Base-by-base conservation (phyloP, 495 filamentous ascomycete genomes). In the Bathelium albidoporum region DNA sequence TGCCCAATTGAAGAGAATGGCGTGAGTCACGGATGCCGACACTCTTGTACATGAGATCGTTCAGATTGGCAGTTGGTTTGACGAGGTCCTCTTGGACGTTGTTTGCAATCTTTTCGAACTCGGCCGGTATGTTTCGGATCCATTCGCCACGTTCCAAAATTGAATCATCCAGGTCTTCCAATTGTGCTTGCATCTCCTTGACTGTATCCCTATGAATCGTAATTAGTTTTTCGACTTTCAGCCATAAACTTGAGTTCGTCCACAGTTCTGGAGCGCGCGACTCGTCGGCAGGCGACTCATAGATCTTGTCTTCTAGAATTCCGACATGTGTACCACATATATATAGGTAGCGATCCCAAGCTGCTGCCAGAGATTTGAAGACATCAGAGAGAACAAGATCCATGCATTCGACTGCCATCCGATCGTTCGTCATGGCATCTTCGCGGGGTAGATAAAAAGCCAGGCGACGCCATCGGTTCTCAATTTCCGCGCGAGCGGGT, bases 251-350 rank as follows among this genome's bases (percentile, higher is more conserved):
- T 2, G 73, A 75, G 66, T 82, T 82, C 28, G 69, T 73, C 81
- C 82, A 84, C 5, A 84, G 69, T 64, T 83, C 80, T 1, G 81
- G 80, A 1, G 82, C 81, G 14, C 81, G 73, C 29, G 72, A 74
- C 64, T 83, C 82, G 62, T 84, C 81, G 11, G 80, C 81, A 5
- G 81, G 82, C 26, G 76, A 73, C 45, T 83, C 81, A 59, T 82
- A 83, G 53, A 84, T 82, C 59, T 81, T 80, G 67, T 84, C 81
- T 72, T 83, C 81, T 32, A 81, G 73, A 24, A 81, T 81, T 49
- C 64, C 69, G 32, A 80, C 75, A 64, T 82, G 79, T 39, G 78
- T 77, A 64, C 72, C 73, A 11, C 67, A 72, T 22, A 72, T 71
- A 59, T 75, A 73, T 41, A 83, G 65, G 58, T 80, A 75, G 22